These are phyloP conservation scores for Niebla homalea DNA, from an alignment of 495 filamentous ascomycete genomes.

Conservation along the genomic window DNA sequence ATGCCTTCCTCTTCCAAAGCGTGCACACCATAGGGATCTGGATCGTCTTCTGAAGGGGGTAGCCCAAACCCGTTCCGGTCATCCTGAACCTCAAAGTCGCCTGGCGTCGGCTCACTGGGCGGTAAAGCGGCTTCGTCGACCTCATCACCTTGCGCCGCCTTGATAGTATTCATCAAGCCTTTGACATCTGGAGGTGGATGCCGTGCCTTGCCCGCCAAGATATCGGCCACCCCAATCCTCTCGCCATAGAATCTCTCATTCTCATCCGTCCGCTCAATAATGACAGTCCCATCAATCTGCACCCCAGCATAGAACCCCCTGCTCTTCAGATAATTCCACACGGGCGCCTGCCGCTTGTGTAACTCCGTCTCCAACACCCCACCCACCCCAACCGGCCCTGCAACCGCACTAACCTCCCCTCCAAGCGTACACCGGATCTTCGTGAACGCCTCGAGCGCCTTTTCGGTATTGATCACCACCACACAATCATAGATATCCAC, in stretches of 20 bases:
- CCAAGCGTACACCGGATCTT: constrained; percentile 65
- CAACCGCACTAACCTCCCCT: constrained; percentile 59
- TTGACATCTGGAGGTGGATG: constrained; percentile 51
- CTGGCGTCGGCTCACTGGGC: constrained; percentile 51
- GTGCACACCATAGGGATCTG: constrained; percentile 79
- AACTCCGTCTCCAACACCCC: constrained; percentile 63
- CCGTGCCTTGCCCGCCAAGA: constrained; percentile 64
- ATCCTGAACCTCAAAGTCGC: constrained; percentile 50
- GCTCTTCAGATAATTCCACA: constrained; percentile 82
- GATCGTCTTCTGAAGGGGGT: constrained; percentile 58
- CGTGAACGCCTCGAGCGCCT: constrained; percentile 69
- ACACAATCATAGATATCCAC: constrained; percentile 92
- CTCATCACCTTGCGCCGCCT: constrained; percentile 73
- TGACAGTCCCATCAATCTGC: constrained; percentile 68
- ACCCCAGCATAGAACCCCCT: constrained; percentile 73
- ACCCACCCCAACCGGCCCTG: constrained; percentile 67
- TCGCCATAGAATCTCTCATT: constrained; percentile 78
- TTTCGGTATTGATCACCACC: constrained; percentile 72
- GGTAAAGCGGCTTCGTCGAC: constrained; percentile 47
- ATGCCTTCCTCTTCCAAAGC: constrained; percentile 74
- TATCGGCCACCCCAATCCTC: constrained; percentile 60
- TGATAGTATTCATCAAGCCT: constrained; percentile 63
- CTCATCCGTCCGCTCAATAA: constrained; percentile 76
- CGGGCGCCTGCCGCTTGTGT: constrained; percentile 54
- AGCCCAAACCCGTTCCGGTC: constrained; percentile 50